These are phyloP conservation scores for Cladosporium sp. DNA, from an alignment of 2,329 filamentous ascomycete species.

Conservation along the genomic window DNA sequence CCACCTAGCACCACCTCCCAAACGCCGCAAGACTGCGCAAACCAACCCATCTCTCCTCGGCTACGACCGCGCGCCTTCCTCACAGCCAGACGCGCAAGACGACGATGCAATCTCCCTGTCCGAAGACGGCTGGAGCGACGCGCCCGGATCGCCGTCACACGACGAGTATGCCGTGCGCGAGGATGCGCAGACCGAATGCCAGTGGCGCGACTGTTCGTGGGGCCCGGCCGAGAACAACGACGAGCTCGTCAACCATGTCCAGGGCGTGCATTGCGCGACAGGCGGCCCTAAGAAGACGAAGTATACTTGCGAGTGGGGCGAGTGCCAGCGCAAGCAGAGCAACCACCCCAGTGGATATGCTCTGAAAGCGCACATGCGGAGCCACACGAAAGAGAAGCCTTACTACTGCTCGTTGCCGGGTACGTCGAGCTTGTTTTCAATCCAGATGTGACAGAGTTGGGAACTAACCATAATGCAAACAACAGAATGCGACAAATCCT, in stretches of 20 bases:
- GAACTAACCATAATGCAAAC: slow-evolving; percentile 11
- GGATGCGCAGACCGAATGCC: slow-evolving; percentile 41
- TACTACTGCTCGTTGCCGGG: slow-evolving; percentile 95
- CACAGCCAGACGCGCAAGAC: slow-evolving; percentile 30
- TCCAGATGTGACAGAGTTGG: background rate
- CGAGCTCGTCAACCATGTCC: slow-evolving; percentile 49
- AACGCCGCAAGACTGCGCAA: slow-evolving; percentile 33
- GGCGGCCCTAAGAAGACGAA: slow-evolving; percentile 72
- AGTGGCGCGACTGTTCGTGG: slow-evolving; percentile 47
- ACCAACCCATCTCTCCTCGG: slow-evolving; percentile 17
- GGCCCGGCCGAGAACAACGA: slow-evolving; percentile 47
- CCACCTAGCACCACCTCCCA: slow-evolving; percentile 28
- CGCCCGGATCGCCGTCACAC: slow-evolving; percentile 48
- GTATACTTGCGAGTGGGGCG: slow-evolving; percentile 96
- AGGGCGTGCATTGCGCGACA: slow-evolving; percentile 82
- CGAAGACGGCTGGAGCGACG: slow-evolving; percentile 80
- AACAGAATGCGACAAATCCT: slow-evolving; percentile 90
- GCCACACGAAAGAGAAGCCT: slow-evolving; percentile 95
- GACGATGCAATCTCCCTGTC: slow-evolving; percentile 60
- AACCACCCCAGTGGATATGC: slow-evolving; percentile 94
- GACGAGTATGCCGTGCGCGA: slow-evolving; percentile 36
- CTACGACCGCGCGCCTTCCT: slow-evolving; percentile 31
- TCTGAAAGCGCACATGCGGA: slow-evolving; percentile 93
- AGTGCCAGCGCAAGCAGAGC: slow-evolving; percentile 80
- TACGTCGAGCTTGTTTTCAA: slow-evolving; percentile 37